Evolutionary conservation across 1,284 basidiomycete species (phyloP).

Genomic region (Apiotrichum mycotoxinovorans): DNA sequence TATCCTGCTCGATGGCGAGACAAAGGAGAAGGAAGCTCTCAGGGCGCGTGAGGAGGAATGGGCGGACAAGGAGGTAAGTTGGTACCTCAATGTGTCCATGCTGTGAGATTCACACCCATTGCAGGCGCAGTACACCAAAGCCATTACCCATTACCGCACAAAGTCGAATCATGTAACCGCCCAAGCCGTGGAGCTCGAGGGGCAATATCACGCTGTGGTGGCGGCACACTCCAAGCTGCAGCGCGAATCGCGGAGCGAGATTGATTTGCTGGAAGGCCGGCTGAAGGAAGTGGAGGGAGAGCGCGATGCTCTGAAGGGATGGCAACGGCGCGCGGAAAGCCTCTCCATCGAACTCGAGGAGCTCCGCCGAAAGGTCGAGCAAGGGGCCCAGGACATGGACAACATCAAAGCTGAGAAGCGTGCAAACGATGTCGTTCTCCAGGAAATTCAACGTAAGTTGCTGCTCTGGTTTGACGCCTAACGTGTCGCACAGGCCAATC

Average conservation of each 20-base stretch:
- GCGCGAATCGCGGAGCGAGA: conserved; percentile 19
- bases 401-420: conserved; percentile 24
- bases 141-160: not conserved
- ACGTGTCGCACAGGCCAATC: conserved; percentile 36
- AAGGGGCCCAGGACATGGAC: conserved; percentile 17
- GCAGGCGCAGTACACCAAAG: conserved; percentile 2
- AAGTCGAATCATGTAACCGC: not conserved
- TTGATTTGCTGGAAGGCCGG: conserved; percentile 24
- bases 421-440: conserved; percentile 27
- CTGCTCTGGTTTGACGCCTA: not conserved
- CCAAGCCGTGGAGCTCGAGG: not conserved
- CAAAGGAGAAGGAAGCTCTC: conserved; percentile 20
- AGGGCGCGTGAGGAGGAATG: conserved; percentile 29
- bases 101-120: not conserved
- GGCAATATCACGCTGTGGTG: not conserved
- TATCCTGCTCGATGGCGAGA: conserved; percentile 28
- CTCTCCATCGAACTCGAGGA: conserved; percentile 45
- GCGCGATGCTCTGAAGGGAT: conserved; percentile 26
- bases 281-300: conserved; percentile 35
- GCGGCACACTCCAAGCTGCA: conserved; percentile 1
- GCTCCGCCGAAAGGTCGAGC: conserved; percentile 29
- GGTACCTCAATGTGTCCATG: not conserved
- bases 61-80: conserved; percentile 33
- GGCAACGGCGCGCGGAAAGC: conserved; percentile 37
- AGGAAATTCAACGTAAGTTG: conserved; percentile 41